phyloP scores from a whole-genome alignment of 2,329 filamentous ascomycete genomes.

The Calonectria honghensis region DNA sequence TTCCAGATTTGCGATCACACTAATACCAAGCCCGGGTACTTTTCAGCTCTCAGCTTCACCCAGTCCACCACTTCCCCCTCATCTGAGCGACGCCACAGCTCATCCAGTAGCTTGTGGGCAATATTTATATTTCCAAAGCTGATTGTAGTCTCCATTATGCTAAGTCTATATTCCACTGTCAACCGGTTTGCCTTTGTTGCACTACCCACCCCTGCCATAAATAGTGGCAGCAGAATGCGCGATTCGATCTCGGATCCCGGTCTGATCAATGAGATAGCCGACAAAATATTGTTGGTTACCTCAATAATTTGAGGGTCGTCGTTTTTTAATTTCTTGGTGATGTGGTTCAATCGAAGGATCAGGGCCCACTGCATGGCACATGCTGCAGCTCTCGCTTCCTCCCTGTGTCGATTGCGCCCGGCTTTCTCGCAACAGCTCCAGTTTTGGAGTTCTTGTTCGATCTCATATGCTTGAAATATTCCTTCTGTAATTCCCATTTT shows the following conservation, averaged over 20 bases:
- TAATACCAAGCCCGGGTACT: neutral
- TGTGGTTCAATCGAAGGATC: neutral
- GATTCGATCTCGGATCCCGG: constrained; percentile 9
- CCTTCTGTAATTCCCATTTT: too few relatives aligned
- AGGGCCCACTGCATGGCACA: neutral
- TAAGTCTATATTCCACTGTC: neutral
- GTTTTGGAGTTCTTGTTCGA: neutral
- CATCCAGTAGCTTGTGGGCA: constrained; percentile 2
- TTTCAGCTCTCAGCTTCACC: neutral
- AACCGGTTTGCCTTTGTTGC: neutral
- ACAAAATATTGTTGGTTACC: neutral
- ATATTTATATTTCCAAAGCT: neutral
- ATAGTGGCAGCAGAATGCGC: neutral
- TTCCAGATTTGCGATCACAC: neutral
- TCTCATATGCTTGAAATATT: too few relatives aligned
- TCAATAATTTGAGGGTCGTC: neutral
- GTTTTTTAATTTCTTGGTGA: neutral
- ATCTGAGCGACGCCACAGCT: neutral
- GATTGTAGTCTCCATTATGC: neutral
- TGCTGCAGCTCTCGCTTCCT: neutral
- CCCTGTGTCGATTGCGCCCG: neutral
- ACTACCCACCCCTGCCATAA: constrained; percentile 3
- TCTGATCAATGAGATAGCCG: neutral
- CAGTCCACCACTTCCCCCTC: neutral
- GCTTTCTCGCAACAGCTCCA: neutral